Evolutionary conservation across 768 basidiomycete species (phyloP).

Genomic region (Boletus bicolor): DNA sequence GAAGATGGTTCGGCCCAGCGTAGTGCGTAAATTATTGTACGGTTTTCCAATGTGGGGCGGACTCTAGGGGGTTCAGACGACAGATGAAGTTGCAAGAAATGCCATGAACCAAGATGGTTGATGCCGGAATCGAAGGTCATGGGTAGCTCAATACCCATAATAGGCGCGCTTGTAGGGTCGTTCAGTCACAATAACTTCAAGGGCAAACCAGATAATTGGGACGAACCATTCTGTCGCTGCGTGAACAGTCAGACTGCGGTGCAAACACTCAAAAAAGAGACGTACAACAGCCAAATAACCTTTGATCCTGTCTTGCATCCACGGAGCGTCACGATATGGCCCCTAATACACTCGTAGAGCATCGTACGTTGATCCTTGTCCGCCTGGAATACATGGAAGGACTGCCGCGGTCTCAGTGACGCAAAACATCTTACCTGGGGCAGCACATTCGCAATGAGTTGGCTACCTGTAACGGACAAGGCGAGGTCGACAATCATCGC

Average conservation of each 20-base stretch:
- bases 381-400: slow-evolving; percentile 44
- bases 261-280: not conserved
- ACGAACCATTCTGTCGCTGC: slow-evolving; percentile 57
- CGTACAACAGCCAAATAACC: slow-evolving; percentile 85
- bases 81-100: slow-evolving; percentile 26
- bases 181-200: slow-evolving; percentile 12
- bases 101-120: slow-evolving; percentile 29
- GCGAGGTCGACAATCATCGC: slow-evolving; percentile 87
- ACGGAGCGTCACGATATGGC: slow-evolving; percentile 85
- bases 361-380: slow-evolving; percentile 83
- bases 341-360: slow-evolving; percentile 81
- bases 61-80: slow-evolving; percentile 14
- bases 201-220: not conserved
- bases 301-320: slow-evolving; percentile 91
- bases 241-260: slow-evolving; percentile 1
- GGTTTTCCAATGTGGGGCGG: slow-evolving; percentile 22
- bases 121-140: slow-evolving; percentile 13
- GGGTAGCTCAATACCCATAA: slow-evolving; percentile 49
- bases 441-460: slow-evolving; percentile 77
- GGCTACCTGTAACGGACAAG: slow-evolving; percentile 79
- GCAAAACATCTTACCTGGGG: slow-evolving; percentile 53
- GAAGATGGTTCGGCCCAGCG: slow-evolving; percentile 26
- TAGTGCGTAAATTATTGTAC: slow-evolving; percentile 23
- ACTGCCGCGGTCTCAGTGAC: not conserved
- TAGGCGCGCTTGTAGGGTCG: slow-evolving; percentile 50